Percentiles rank a stretch among this genome's conserved stretches.
Conservation (phyloP, 2,329 filamentous ascomycete genomes). For the Dendryphion nanum region DNA sequence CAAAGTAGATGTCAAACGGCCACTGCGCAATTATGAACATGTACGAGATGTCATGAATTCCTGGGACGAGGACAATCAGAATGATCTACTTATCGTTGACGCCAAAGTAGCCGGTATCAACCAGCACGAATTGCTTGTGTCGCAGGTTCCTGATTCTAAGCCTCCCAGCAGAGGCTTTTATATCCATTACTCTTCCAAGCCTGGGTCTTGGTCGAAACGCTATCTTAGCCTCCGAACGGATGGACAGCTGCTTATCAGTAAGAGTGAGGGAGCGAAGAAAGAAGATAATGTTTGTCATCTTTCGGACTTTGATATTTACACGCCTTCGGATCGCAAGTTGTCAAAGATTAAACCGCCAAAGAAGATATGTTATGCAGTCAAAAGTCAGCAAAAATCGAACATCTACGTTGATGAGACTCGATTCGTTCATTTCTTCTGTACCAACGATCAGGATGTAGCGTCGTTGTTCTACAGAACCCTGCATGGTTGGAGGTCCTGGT, state of each 20-base stretch:
- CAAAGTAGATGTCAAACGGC: conserved; percentile 75
- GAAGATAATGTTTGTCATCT: conserved; percentile 81
- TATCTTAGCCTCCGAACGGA: conserved; percentile 70
- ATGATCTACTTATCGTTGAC: conserved; percentile 67
- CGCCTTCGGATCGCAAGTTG: conserved; percentile 65
- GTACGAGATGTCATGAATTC: conserved; percentile 88
- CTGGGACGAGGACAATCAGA: conserved; percentile 81
- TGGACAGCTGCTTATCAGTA: conserved; percentile 70
- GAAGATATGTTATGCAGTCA: conserved; percentile 81
- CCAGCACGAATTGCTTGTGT: conserved; percentile 62
- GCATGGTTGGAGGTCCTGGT: conserved; percentile 89
- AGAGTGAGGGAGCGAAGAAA: conserved; percentile 68
- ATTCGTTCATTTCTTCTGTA: conserved; percentile 89
- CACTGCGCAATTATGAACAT: conserved; percentile 80
- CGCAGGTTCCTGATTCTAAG: conserved; percentile 61
- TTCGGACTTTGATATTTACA: conserved; percentile 91
- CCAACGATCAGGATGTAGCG: conserved; percentile 67
- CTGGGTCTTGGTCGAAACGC: conserved; percentile 86
- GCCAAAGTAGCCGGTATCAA: conserved; percentile 54
- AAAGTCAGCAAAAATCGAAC: conserved; percentile 84
- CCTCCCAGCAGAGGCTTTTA: conserved; percentile 67
- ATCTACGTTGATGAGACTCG: conserved; percentile 81
- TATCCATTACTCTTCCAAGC: conserved; percentile 76
- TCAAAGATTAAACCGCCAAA: conserved; percentile 80
- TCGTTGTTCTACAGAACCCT: conserved; percentile 68